Base-by-base conservation (phyloP, 148 eudicot genomes). In the Vaccinium vitisidaea region DNA sequence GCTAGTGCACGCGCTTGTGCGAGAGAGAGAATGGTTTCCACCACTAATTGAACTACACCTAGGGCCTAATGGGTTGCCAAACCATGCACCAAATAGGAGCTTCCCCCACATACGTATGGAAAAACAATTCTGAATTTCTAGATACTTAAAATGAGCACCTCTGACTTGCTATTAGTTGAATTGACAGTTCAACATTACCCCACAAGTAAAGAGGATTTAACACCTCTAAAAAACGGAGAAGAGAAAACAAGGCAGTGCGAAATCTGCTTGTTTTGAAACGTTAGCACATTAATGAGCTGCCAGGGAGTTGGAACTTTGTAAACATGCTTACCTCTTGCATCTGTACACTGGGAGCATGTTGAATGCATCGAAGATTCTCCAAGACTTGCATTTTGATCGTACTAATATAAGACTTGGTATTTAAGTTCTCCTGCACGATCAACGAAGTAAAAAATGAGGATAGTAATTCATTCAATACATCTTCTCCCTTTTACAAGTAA, bases 321-420 rank as follows among this genome's bases (percentile, higher is more conserved):
- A 56, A 18, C 30, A 69, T 58, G 56, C 88, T 89, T 75, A 97
- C 99, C 98, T 97, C 98, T 83, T 97, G 99, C 98, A 97, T 90
- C 87, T 97, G 99, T 25, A 97, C 99, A 79, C 98, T 88, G 2
- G 99, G 99, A 88, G 99, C 98, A 90, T 94, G 98, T 87, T 97
- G 99, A 84, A 97, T 95, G 91, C 92, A 89, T 52, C 98, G 93
- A 79, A 95, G 98, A 86, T 97, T 97, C 87, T 97, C 99, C 84
- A 94, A 82, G 49, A 95, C 99, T 91, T 97, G 98, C 98, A 90
- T 91, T 88, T 93, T 94, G 84, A 97, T 95, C 14, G 95, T 90
- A 74, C 94, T 87, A 83, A 97, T 86, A 81, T 97, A 95, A 48
- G 99, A 91, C 86, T 94, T 97, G 90, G 96, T 97, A 87, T 97